Evolutionary conservation across 2,329 filamentous ascomycete species (phyloP).

Genomic region (Trichophyton verrucosum): DNA sequence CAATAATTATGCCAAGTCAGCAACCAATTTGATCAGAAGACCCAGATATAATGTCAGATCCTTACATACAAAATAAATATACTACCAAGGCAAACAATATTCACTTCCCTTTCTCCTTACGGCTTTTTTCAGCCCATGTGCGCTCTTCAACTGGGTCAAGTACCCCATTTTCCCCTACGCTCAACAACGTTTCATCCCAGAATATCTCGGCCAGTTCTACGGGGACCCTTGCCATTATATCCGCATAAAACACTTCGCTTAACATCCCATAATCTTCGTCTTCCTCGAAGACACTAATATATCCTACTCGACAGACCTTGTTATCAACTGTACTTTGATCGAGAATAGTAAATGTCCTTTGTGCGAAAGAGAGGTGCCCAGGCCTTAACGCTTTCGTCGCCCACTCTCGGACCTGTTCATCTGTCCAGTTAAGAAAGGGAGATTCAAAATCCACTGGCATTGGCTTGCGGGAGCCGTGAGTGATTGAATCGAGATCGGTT

Average conservation of each 20-base stretch:
- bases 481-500: slow-evolving; percentile 6
- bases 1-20: neutral
- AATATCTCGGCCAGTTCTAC: neutral
- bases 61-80: neutral
- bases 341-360: neutral
- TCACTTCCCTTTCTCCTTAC: neutral
- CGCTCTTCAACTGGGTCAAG: neutral
- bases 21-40: neutral
- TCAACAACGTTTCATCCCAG: neutral
- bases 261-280: slow-evolving; percentile 1
- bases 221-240: neutral
- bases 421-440: slow-evolving; percentile 5
- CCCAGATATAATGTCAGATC: neutral
- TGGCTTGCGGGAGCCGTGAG: slow-evolving; percentile 10
- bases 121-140: neutral
- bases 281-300: neutral
- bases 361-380: neutral
- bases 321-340: slow-evolving; percentile 2
- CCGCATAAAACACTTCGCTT: neutral
- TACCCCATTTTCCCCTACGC: neutral
- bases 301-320: neutral
- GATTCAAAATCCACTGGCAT: slow-evolving; percentile 6
- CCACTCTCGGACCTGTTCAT: neutral
- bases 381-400: neutral
- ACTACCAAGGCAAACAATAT: neutral